Evolutionary conservation across 2,329 filamentous ascomycete genomes (phyloP).

Genomic region (Pyrenophora teres): DNA sequence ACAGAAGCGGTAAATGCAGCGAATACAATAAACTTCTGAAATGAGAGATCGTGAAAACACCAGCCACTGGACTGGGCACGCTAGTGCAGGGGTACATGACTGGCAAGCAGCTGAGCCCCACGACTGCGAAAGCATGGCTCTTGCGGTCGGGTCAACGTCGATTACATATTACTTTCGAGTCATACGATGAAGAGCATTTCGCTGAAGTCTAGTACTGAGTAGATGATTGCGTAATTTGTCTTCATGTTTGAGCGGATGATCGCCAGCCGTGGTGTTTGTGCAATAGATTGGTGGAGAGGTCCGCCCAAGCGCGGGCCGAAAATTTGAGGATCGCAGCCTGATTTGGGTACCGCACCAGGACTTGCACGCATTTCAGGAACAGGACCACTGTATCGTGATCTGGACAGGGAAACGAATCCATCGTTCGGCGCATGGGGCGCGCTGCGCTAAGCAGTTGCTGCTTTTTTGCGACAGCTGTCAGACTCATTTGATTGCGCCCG

Average conservation of each 20-base stretch:
- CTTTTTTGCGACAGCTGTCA: slow-evolving; percentile 16
- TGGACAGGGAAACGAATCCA: slow-evolving; percentile 19
- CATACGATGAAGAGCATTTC: not conserved
- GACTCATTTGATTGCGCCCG: slow-evolving; percentile 4
- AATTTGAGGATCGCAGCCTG: slow-evolving; percentile 14
- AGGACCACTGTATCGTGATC: slow-evolving; percentile 5
- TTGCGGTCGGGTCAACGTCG: not conserved
- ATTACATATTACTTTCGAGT: not conserved
- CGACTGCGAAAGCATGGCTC: slow-evolving; percentile 1
- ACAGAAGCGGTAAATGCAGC: slow-evolving; percentile 8
- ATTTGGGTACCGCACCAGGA: slow-evolving; percentile 14
- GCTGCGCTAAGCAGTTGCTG: slow-evolving; percentile 15
- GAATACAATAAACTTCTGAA: slow-evolving; percentile 6
- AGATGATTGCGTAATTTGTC: slow-evolving; percentile 3
- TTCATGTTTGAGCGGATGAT: slow-evolving; percentile 16
- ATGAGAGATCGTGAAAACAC: slow-evolving; percentile 7
- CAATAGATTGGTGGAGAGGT: slow-evolving; percentile 14
- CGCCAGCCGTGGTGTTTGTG: slow-evolving; percentile 13
- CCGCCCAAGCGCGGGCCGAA: slow-evolving; percentile 10
- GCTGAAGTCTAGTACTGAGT: not conserved
- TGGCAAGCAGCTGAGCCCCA: slow-evolving; percentile 26
- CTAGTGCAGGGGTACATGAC: slow-evolving; percentile 12
- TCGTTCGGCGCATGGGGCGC: slow-evolving; percentile 19
- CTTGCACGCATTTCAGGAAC: slow-evolving; percentile 18
- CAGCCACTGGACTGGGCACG: slow-evolving; percentile 10